These are phyloP conservation scores for Colletotrichum agaves DNA, from an alignment of 2,329 filamentous ascomycete genomes.

Conservation along the genomic window DNA sequence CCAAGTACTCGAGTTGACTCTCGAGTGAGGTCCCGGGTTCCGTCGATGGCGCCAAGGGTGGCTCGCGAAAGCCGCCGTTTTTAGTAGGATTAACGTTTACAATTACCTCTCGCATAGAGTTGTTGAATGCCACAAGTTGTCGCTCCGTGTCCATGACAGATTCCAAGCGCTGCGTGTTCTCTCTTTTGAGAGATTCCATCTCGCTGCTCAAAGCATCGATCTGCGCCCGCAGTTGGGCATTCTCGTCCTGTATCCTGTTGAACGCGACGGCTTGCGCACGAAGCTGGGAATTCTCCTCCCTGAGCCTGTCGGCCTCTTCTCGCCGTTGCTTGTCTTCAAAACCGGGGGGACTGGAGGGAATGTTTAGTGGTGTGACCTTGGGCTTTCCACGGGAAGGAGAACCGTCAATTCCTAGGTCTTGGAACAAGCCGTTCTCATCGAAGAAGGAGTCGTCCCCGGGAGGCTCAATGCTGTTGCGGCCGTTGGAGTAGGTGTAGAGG, in stretches of 20 bases:
- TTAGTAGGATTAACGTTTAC: conserved; percentile 69
- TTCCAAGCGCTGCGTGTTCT: conserved; percentile 54
- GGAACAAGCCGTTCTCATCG: conserved; percentile 81
- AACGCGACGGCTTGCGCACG: conserved; percentile 47
- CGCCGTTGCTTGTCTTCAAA: conserved; percentile 63
- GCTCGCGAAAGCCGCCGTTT: conserved; percentile 57
- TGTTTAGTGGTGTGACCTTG: conserved; percentile 62
- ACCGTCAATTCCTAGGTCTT: conserved; percentile 63
- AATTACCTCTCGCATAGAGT: conserved; percentile 73
- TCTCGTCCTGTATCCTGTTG: conserved; percentile 46
- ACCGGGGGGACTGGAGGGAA: conserved; percentile 67
- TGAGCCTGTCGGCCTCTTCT: conserved; percentile 59
- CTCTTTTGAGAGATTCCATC: conserved; percentile 49
- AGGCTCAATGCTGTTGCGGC: conserved; percentile 67
- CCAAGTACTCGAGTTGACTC: conserved; percentile 76
- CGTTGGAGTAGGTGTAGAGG: conserved; percentile 75
- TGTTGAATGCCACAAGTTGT: conserved; percentile 75
- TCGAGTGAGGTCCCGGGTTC: conserved; percentile 50
- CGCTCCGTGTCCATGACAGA: conserved; percentile 71
- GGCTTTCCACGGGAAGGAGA: conserved; percentile 45
- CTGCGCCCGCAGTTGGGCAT: conserved; percentile 45
- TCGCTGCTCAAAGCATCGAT: conserved; percentile 49
- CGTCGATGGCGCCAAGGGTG: conserved; percentile 45
- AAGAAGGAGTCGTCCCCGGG: conserved; percentile 71
- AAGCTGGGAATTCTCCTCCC: conserved; percentile 57